Conservation (phyloP, 2,329 filamentous ascomycete species). For the Sarocladiaceae sp. region DNA sequence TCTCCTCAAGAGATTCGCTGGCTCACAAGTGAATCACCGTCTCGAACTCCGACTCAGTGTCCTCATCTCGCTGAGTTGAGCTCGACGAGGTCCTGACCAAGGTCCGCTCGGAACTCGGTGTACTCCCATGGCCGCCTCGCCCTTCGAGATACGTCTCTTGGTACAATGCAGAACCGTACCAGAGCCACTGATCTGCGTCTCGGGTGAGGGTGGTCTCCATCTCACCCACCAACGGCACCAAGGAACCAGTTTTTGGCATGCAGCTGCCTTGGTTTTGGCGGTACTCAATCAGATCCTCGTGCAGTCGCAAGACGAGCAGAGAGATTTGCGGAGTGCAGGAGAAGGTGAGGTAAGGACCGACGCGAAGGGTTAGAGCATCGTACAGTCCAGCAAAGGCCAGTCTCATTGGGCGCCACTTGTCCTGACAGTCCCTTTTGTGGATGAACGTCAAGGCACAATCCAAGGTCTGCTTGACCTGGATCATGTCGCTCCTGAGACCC, state of each 20-base stretch:
- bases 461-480: neutral
- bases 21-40: no score
- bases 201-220: neutral
- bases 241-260: neutral
- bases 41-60: no score
- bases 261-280: neutral
- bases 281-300: conserved; percentile 5
- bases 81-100: no score
- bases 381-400: neutral
- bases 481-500: neutral
- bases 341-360: neutral
- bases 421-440: neutral
- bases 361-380: neutral
- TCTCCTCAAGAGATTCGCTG: no score
- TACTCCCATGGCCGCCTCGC: no score
- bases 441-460: neutral
- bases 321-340: neutral
- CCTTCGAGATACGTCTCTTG: no score
- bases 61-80: no score
- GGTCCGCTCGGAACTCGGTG: no score
- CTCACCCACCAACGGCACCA: neutral
- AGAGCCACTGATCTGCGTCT: no score
- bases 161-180: no score
- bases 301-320: neutral
- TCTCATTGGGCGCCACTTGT: neutral